These are phyloP conservation scores for Coemansia sp. DNA, from an alignment of 192 early-diverging fungal genomes.

Conservation along the genomic window DNA sequence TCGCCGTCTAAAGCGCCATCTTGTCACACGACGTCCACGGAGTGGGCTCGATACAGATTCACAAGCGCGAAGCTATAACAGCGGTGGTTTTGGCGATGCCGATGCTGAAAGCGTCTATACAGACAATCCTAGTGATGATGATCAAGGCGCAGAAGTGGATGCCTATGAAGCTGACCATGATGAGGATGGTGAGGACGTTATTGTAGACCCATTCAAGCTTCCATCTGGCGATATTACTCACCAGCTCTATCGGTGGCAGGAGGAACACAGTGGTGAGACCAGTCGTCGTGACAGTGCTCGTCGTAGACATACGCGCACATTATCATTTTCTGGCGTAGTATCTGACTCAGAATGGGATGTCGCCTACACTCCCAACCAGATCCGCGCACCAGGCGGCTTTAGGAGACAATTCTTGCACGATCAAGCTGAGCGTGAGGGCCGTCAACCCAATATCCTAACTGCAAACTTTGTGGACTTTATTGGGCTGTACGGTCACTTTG, in stretches of 20 bases:
- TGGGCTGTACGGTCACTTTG: constrained; percentile 90
- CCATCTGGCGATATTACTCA: constrained; percentile 78
- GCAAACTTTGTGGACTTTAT: constrained; percentile 94
- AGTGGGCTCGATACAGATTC: constrained; percentile 35
- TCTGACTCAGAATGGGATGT: constrained; percentile 61
- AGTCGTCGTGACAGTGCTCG: constrained; percentile 12
- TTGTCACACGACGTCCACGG: constrained; percentile 59
- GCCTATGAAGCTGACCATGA: constrained; percentile 22
- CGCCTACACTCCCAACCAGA: constrained; percentile 54
- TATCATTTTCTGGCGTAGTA: constrained; percentile 44
- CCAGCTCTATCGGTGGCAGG: constrained; percentile 87
- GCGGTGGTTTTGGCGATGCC: constrained; percentile 25
- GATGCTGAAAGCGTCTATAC: constrained; percentile 13
- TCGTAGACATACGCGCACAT: constrained; percentile 27
- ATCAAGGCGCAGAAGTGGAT: neutral
- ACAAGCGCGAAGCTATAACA: constrained; percentile 48
- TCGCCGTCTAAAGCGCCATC: constrained; percentile 67
- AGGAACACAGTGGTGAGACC: constrained; percentile 46
- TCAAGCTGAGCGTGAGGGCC: constrained; percentile 66
- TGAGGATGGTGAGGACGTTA: constrained; percentile 19
- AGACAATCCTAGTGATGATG: constrained; percentile 15
- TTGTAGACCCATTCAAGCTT: constrained; percentile 57
- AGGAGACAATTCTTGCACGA: constrained; percentile 80
- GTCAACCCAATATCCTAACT: constrained; percentile 67
- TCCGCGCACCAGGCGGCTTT: constrained; percentile 81